Evolutionary conservation across 2,329 filamentous ascomycete genomes (phyloP).

Genomic region (Aspergillus puulaauensis): DNA sequence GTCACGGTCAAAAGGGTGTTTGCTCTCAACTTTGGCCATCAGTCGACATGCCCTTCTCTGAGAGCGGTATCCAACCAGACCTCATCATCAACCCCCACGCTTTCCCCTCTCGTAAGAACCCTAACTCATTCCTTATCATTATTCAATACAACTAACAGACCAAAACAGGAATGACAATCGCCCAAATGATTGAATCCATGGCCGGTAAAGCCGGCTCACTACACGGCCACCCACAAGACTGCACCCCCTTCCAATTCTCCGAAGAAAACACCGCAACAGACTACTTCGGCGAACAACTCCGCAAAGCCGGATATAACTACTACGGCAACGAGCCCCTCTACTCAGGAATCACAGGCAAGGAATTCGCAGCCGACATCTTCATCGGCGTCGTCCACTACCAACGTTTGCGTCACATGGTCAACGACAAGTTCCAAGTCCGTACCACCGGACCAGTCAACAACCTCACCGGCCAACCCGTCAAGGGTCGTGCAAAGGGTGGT

Average conservation of each 20-base stretch:
- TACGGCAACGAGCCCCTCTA: slow-evolving; percentile 99
- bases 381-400: slow-evolving; percentile 98
- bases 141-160: slow-evolving; percentile 6
- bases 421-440: slow-evolving; percentile 98
- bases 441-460: slow-evolving; percentile 91
- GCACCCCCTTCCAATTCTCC: slow-evolving; percentile 90
- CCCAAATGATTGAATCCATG: slow-evolving; percentile 97
- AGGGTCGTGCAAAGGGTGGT: slow-evolving; percentile 91
- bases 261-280: slow-evolving; percentile 89
- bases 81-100: slow-evolving; percentile 99
- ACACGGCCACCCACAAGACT: slow-evolving; percentile 94
- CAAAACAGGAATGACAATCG: slow-evolving; percentile 77
- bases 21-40: slow-evolving; percentile 93
- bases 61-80: slow-evolving; percentile 94
- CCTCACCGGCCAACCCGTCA: slow-evolving; percentile 93
- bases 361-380: slow-evolving; percentile 93
- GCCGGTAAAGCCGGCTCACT: slow-evolving; percentile 93
- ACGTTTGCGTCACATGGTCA: slow-evolving; percentile 97
- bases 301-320: slow-evolving; percentile 95
- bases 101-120: slow-evolving; percentile 76
- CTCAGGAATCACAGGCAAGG: slow-evolving; percentile 91
- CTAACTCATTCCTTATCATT: not conserved
- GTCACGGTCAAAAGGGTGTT: slow-evolving; percentile 98
- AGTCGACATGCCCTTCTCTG: slow-evolving; percentile 93
- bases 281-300: slow-evolving; percentile 93